Percentiles rank a stretch among this genome's conserved stretches.
Evolutionary conservation across 768 basidiomycete genomes (phyloP).

Genomic region (Filobasidium wieringae): DNA sequence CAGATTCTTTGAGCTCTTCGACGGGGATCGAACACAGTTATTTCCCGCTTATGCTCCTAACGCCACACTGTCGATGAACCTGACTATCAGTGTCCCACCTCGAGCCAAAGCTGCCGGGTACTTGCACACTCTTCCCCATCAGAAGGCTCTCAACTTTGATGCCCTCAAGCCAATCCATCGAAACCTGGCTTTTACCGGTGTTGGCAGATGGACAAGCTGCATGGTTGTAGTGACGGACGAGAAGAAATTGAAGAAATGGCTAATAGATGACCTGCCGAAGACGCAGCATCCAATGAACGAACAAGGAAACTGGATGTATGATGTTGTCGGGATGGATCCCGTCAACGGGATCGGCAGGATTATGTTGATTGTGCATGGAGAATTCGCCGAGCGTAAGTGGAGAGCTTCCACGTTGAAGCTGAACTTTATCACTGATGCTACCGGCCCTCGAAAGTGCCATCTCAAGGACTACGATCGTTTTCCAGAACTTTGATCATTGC

Average conservation of each 20-base stretch:
- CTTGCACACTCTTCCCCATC: constrained; percentile 54
- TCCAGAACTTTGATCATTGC: constrained; percentile 82
- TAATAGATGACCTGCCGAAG: constrained; percentile 49
- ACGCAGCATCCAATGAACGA: constrained; percentile 75
- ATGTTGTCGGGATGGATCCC: constrained; percentile 56
- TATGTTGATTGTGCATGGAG: constrained; percentile 73
- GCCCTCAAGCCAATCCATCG: constrained; percentile 7
- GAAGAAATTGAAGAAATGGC: constrained; percentile 51
- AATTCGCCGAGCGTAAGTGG: constrained; percentile 72
- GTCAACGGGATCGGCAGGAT: constrained; percentile 37
- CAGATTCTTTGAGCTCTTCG: constrained; percentile 78
- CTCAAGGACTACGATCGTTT: constrained; percentile 76
- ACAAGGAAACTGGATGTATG: constrained; percentile 72
- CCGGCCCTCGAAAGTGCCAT: constrained; percentile 45
- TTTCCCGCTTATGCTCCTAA: constrained; percentile 63
- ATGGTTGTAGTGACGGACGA: constrained; percentile 56
- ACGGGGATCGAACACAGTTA: constrained; percentile 58
- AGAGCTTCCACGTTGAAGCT: neutral
- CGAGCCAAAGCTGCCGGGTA: constrained; percentile 60
- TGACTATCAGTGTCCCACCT: constrained; percentile 67
- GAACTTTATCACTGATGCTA: neutral
- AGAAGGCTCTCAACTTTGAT: constrained; percentile 41
- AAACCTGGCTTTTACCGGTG: constrained; percentile 19
- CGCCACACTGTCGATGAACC: constrained; percentile 84
- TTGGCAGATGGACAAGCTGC: constrained; percentile 12